Evolutionary conservation across 2,329 filamentous ascomycete genomes (phyloP), one percentile per base, ranked within the genome.

Genomic region (Arthrobotrys megalospora): DNA sequence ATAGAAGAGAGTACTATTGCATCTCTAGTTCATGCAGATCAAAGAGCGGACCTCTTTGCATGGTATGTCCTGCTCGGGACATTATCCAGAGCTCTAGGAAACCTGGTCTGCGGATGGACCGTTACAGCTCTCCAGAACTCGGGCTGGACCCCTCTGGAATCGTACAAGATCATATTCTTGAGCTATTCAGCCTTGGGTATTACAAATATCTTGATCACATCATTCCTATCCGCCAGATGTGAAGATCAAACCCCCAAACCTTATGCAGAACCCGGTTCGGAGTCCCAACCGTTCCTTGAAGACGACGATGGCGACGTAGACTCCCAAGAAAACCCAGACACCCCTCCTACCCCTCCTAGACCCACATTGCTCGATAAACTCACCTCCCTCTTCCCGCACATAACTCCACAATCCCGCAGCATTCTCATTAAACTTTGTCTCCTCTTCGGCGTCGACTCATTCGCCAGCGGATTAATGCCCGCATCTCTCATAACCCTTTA

Each of bases 381-480:
- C 60, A 63, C 60, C 14, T 58, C 58, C 41, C 45, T 80, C 63
- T 85, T 89, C 45, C 84, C 87, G 0, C 85, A 89, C 77, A 90
- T 91, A 64, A 91, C 90, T 0, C 82, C 84, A 0, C 84, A 87
- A 12, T 91, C 90, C 0, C 86, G 87, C 11, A 86, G 85, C 1
- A 86, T 89, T 81, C 90, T 91, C 87, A 88, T 88, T 83, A 88
- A 89, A 63, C 85, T 92, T 2, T 91, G 90, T 89, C 87, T 90
- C 75, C 86, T 92, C 6, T 86, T 92, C 8, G 87, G 88, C 21
- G 85, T 91, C 24, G 90, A 92, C 52, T 76, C 50, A 12, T 55
- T 38, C 41, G 77, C 80, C 14, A 82, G 81, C 34, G 81, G 81
- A 38, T 76, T 82, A 52, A 80, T 80, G 55, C 67, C 81, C 10